Evolutionary conservation across 2,329 filamentous ascomycete genomes (phyloP).

Genomic region (Ploettnerulaceae sp.): DNA sequence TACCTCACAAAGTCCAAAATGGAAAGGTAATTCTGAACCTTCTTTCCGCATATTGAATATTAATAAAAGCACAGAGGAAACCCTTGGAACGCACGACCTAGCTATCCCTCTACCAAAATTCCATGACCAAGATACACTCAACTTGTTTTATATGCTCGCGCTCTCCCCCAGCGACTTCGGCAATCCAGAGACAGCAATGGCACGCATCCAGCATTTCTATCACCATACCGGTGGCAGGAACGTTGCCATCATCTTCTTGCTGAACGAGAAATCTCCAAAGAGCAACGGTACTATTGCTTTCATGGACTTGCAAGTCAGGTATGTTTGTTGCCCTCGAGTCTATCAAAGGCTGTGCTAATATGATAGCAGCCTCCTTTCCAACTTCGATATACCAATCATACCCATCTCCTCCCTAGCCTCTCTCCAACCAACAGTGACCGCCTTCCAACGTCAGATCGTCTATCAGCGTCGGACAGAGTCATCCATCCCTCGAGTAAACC

Average conservation of each 20-base stretch:
- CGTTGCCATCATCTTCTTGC: conserved; percentile 33
- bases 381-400: conserved; percentile 31
- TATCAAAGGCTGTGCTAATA: conserved; percentile 9
- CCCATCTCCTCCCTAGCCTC: conserved; percentile 24
- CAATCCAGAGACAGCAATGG: conserved; percentile 12
- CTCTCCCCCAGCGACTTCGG: conserved; percentile 28
- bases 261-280: conserved; percentile 22
- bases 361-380: conserved; percentile 23
- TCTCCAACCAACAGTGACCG: conserved; percentile 24
- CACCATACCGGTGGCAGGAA: conserved; percentile 30
- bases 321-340: background rate
- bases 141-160: conserved; percentile 28
- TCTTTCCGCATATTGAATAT: background rate
- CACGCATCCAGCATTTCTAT: conserved; percentile 32
- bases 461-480: conserved; percentile 3
- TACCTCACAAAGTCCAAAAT: conserved; percentile 23
- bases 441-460: conserved; percentile 28
- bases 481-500: conserved; percentile 4
- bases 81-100: conserved; percentile 30
- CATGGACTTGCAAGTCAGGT: conserved; percentile 33
- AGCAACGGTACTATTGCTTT: conserved; percentile 25
- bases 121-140: conserved; percentile 11
- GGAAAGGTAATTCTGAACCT: conserved; percentile 28
- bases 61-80: conserved; percentile 21
- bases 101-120: conserved; percentile 23